Conservation (phyloP, 176 grass and related monocot species). For the Neostapfia colusana region DNA sequence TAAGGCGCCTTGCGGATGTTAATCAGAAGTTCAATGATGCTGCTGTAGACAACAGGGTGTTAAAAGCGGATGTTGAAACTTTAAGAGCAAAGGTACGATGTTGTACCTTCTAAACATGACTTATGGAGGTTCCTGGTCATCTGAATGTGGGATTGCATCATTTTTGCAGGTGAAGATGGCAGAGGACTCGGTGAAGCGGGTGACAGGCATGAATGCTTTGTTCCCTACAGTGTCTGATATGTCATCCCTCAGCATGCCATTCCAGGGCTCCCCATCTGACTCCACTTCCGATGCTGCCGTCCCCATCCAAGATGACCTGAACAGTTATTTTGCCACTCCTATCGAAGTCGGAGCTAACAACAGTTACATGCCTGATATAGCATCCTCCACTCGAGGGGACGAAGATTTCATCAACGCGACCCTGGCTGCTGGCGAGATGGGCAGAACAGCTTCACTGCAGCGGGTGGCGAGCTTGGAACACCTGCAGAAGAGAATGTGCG, state of each 20-base stretch:
- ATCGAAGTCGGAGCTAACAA: slow-evolving; percentile 28
- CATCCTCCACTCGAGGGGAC: slow-evolving; percentile 27
- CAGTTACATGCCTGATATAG: slow-evolving; percentile 40
- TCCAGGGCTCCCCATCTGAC: slow-evolving; percentile 56
- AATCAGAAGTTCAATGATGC: slow-evolving; percentile 82
- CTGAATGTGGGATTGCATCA: not conserved
- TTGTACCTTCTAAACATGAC: not conserved
- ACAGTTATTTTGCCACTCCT: slow-evolving; percentile 44
- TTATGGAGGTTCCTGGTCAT: not conserved
- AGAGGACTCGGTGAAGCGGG: slow-evolving; percentile 77
- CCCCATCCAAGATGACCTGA: slow-evolving; percentile 55
- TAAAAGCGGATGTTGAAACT: slow-evolving; percentile 84
- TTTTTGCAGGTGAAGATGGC: slow-evolving; percentile 88
- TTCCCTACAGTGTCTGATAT: slow-evolving; percentile 47
- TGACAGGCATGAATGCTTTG: slow-evolving; percentile 53
- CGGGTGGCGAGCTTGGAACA: slow-evolving; percentile 73
- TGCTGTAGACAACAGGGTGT: slow-evolving; percentile 75
- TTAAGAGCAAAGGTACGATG: slow-evolving; percentile 63
- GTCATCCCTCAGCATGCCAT: slow-evolving; percentile 60
- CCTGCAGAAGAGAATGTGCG: slow-evolving; percentile 76
- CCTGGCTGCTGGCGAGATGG: slow-evolving; percentile 42
- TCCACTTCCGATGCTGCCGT: slow-evolving; percentile 48
- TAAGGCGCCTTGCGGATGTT: slow-evolving; percentile 73
- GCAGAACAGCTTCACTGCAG: slow-evolving; percentile 43
- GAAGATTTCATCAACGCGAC: slow-evolving; percentile 34